Evolutionary conservation across 2,329 filamentous ascomycete genomes (phyloP).

Genomic region (Cladophialophora exuberans): DNA sequence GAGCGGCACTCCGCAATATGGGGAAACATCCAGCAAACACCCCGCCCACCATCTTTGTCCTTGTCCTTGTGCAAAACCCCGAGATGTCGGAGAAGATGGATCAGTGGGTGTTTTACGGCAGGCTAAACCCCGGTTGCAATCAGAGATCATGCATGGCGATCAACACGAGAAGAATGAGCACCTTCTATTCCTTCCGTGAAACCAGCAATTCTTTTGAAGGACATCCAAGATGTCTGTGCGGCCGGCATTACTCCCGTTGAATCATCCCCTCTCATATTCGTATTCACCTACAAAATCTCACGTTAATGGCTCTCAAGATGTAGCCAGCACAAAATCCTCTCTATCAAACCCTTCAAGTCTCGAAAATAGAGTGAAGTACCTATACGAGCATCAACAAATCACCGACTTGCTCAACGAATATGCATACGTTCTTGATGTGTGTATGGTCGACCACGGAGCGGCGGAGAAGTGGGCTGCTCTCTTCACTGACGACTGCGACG

Average conservation of each 20-base stretch:
- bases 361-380: slow-evolving; percentile 16
- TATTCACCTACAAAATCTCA: background rate
- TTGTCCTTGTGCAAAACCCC: too few species aligned
- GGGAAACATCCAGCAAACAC: slow-evolving; percentile 2
- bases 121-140: background rate
- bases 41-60: too few species aligned
- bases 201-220: background rate
- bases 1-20: slow-evolving; percentile 5
- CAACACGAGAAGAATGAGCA: background rate
- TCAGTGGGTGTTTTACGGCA: background rate
- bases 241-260: slow-evolving; percentile 9
- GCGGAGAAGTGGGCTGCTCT: slow-evolving; percentile 16
- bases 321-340: background rate
- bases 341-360: slow-evolving; percentile 9
- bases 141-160: background rate
- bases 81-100: too few species aligned
- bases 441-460: slow-evolving; percentile 15
- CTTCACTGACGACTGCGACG: slow-evolving; percentile 22
- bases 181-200: background rate
- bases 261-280: slow-evolving; percentile 15
- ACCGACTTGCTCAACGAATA: slow-evolving; percentile 59
- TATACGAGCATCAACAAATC: slow-evolving; percentile 44
- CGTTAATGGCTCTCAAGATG: background rate
- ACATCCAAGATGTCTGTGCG: background rate
- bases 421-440: slow-evolving; percentile 21